These are phyloP conservation scores for Speleostelium caveatum DNA, from an alignment of 78 protist species.

Conservation along the genomic window DNA sequence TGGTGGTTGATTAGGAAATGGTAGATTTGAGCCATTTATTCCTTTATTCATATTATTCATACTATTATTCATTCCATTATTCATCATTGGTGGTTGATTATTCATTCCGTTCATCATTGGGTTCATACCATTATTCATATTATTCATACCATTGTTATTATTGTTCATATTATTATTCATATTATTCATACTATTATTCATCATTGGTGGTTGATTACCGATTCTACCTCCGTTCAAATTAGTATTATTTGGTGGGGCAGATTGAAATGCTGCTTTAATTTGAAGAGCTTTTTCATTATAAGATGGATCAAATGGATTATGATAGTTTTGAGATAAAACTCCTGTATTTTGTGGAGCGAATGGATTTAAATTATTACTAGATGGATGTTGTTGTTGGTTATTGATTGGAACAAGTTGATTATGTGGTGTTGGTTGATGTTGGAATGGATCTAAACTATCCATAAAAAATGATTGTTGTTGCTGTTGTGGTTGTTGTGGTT, in stretches of 20 bases:
- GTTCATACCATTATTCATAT: background rate
- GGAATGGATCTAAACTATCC: conserved; percentile 12
- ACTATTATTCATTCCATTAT: background rate
- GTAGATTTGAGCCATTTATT: no score
- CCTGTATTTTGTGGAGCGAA: background rate
- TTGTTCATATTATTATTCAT: background rate
- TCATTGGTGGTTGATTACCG: background rate
- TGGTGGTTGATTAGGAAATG: background rate
- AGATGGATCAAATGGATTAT: conserved; percentile 54
- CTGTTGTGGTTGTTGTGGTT: conserved; percentile 31
- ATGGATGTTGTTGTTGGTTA: background rate
- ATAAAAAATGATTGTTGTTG: background rate
- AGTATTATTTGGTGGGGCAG: conserved; percentile 2
- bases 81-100: background rate
- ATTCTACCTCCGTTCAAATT: background rate
- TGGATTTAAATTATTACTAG: no score
- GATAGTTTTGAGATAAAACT: conserved; percentile 3
- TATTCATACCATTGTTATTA: conserved; percentile 1
- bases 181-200: background rate
- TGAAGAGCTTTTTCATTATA: conserved; percentile 61
- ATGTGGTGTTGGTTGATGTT: no score
- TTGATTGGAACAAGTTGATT: no score
- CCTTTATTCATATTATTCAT: conserved; percentile 18
- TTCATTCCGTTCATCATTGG: background rate
- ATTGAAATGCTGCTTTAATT: conserved; percentile 72